Evolutionary conservation across 1,284 basidiomycete species (phyloP), one percentile per base, ranked within the genome.

Genomic region (Cutaneotrichosporon sp.): DNA sequence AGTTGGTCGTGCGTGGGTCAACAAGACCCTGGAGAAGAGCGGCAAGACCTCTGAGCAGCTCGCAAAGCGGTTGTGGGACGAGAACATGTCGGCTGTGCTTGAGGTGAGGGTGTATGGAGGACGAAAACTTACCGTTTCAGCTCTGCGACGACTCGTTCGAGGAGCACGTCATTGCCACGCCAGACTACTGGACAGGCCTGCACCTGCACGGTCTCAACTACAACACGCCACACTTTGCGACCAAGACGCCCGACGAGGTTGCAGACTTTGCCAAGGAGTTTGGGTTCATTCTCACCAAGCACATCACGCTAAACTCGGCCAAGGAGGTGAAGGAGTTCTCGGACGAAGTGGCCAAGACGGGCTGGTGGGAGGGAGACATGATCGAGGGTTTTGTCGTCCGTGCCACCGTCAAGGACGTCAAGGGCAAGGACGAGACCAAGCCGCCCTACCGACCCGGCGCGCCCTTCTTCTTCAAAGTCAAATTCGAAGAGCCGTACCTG

Each of bases 391-490:
- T 98, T 70, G 94, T 99, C 58, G 91, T 98, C 3, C 85, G 92
- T 54, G 86, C 87, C 2, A 80, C 79, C 46, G 83, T 90, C 57
- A 70, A 77, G 20, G 51, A 66, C 8, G 46, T 47, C 5, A 23
- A 54, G n/a, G 50, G 43, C 2, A 35, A 52, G 8, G 66, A 66
- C n/a, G 63, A 66, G 38, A 67, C 65, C 15, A 34, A 56, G 55
- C 80, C 83, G 9, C 90, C 90, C 0, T 93, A 93, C 67, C 72
- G 78, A 0, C 75, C 84, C 0, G 87, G 87, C 14, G 84, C 88
- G 7, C 85, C 89, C 0, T 96, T 97, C 80, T 97, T 99, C 80
- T 98, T 97, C 84, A 98, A 99, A 73, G 83, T 98, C 77, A 98
- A 99, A 73, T 98, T 97, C 72, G 92, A 97, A 73, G 91, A 98